phyloP scores from a whole-genome alignment of 768 basidiomycete genomes.

The Botryobasidium botryosum region DNA sequence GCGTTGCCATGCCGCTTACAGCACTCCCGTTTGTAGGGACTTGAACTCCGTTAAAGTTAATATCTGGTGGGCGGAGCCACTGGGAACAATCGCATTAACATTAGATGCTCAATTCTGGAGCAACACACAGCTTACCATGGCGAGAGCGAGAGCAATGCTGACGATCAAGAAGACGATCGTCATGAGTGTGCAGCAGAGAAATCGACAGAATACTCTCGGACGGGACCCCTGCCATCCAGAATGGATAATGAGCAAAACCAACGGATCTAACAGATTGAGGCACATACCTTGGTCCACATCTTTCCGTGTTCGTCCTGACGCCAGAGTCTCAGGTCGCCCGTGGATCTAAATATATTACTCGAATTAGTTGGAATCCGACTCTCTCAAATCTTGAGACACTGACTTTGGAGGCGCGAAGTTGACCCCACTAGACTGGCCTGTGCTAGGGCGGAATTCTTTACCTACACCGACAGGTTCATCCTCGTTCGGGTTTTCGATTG shows the following conservation, averaged over 20 bases:
- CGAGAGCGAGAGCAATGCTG: conserved; percentile 47
- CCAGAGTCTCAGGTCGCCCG: conserved; percentile 16
- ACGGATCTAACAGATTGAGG: background rate
- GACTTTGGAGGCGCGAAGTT: conserved; percentile 7
- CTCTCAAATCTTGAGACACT: background rate
- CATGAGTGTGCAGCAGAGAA: conserved; percentile 63
- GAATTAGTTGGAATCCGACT: background rate
- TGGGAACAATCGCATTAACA: conserved; percentile 17
- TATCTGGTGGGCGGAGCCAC: conserved; percentile 65
- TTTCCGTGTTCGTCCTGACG: conserved; percentile 41
- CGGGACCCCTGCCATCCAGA: conserved; percentile 37
- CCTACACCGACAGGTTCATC: too few species aligned
- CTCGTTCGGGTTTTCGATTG: too few species aligned
- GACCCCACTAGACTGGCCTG: too few species aligned
- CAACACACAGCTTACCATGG: conserved; percentile 33
- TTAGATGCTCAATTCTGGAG: background rate
- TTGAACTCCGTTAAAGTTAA: conserved; percentile 36
- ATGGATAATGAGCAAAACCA: background rate
- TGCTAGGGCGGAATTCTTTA: too few species aligned
- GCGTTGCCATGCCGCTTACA: conserved; percentile 21
- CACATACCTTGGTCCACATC: conserved; percentile 47
- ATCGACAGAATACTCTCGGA: conserved; percentile 42
- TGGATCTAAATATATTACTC: conserved; percentile 9
- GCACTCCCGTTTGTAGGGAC: conserved; percentile 26
- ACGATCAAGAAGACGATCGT: conserved; percentile 44